Conservation (phyloP, 75 land plant species). For the Pseudotsuga menziesii region DNA sequence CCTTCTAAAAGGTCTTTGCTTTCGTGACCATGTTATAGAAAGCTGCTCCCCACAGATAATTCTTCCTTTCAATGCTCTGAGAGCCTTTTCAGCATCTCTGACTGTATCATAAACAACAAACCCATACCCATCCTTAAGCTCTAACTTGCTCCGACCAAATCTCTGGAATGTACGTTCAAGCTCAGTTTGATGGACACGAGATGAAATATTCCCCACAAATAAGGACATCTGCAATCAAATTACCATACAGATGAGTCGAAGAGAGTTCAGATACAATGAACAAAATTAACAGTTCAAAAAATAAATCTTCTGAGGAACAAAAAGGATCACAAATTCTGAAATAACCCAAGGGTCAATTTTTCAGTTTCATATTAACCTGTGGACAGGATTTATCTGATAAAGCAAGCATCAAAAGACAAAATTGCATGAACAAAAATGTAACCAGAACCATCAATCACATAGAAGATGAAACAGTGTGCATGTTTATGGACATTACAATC, state of each 20-base stretch:
- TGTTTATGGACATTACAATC: neutral
- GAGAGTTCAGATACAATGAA: neutral
- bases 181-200: conserved; percentile 30
- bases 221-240: conserved; percentile 47
- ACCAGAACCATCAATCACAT: neutral
- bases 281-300: neutral
- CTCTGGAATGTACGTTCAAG: conserved; percentile 42
- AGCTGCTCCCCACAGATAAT: conserved; percentile 47
- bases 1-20: conserved; percentile 24
- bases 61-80: conserved; percentile 41
- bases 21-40: conserved; percentile 50
- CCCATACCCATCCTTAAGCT: conserved; percentile 49
- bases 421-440: neutral
- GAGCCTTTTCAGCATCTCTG: conserved; percentile 43
- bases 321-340: neutral
- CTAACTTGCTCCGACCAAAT: conserved; percentile 40
- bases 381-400: neutral
- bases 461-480: neutral
- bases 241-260: neutral
- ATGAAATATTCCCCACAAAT: conserved; percentile 43
- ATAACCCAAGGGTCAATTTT: neutral
- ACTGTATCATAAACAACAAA: conserved; percentile 52
- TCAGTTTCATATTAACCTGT: neutral
- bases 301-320: neutral
- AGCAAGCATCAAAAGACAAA: neutral